These are phyloP conservation scores for Pontederia paniculata DNA, from an alignment of 176 grass and related monocot species.

Conservation along the genomic window DNA sequence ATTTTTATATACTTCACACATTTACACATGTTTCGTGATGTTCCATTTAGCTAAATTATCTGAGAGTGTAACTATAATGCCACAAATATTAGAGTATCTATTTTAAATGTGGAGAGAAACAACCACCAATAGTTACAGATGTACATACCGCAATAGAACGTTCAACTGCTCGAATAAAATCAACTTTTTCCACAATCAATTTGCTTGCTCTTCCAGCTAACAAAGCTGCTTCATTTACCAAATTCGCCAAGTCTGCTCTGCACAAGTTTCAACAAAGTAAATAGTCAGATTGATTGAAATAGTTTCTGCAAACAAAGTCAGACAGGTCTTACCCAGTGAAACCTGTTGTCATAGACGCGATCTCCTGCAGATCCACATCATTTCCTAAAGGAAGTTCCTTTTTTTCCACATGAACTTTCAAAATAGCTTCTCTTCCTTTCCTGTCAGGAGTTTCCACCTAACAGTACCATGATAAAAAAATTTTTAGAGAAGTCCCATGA, in stretches of 20 bases:
- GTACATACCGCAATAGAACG: slow-evolving; percentile 96
- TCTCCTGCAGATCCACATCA: slow-evolving; percentile 79
- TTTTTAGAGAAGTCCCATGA: no score
- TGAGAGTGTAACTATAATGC: no score
- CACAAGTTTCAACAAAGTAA: slow-evolving; percentile 26
- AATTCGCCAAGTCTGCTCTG: slow-evolving; percentile 99
- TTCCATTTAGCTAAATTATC: no score
- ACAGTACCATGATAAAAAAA: slow-evolving; percentile 21
- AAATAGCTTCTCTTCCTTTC: slow-evolving; percentile 82
- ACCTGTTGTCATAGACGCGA: slow-evolving; percentile 98
- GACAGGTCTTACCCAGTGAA: slow-evolving; percentile 69
- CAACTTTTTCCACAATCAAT: slow-evolving; percentile 92
- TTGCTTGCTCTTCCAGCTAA: slow-evolving; percentile 81
- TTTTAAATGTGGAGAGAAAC: neutral
- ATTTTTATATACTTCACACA: no score
- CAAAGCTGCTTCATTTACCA: slow-evolving; percentile 99
- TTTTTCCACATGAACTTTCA: slow-evolving; percentile 79
- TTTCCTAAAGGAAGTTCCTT: slow-evolving; percentile 85
- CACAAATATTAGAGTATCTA: no score
- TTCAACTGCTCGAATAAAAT: slow-evolving; percentile 91
- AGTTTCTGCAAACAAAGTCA: slow-evolving; percentile 10
- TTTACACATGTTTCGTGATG: no score
- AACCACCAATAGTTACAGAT: neutral
- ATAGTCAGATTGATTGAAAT: slow-evolving; percentile 17
- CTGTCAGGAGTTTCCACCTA: slow-evolving; percentile 97